Evolutionary conservation across 495 filamentous ascomycete species (phyloP).

Genomic region (Hypoxylon perforatum): DNA sequence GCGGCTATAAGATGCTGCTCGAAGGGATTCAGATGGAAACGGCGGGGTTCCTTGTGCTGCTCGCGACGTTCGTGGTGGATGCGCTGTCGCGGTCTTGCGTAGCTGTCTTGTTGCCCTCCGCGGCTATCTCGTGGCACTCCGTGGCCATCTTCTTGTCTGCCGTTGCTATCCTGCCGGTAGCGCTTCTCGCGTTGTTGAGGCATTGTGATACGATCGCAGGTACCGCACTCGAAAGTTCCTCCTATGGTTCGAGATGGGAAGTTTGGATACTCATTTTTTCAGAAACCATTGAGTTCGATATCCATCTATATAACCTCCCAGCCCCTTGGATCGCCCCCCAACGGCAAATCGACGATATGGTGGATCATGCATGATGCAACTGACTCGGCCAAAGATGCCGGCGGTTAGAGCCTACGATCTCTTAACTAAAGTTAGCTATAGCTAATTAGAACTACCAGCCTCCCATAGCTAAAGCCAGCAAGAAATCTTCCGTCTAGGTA

Average conservation of each 20-base stretch:
- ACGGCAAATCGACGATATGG: neutral
- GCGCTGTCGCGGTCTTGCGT: neutral
- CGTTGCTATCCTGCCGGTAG: neutral
- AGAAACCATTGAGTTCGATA: neutral
- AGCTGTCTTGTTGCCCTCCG: neutral
- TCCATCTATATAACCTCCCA: neutral
- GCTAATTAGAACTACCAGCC: neutral
- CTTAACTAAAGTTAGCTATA: conserved; percentile 2
- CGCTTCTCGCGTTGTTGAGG: too few species aligned
- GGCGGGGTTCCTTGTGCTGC: neutral
- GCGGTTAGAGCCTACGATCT: conserved; percentile 2
- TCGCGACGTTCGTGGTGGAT: neutral
- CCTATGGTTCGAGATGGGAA: neutral
- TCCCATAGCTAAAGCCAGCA: neutral
- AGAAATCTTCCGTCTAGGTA: neutral
- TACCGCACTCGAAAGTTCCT: neutral
- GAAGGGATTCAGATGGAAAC: conserved; percentile 28
- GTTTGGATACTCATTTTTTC: neutral
- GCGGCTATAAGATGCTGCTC: conserved; percentile 49
- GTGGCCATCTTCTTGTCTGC: too few species aligned
- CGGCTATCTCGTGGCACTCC: too few species aligned
- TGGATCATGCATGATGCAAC: conserved; percentile 32
- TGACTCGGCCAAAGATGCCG: neutral
- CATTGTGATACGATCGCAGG: neutral
- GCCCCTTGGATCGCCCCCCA: neutral